Evolutionary conservation across 2,329 filamentous ascomycete species (phyloP), one percentile per base, ranked within the genome.

Genomic region (Arthrobotrys musiformis): DNA sequence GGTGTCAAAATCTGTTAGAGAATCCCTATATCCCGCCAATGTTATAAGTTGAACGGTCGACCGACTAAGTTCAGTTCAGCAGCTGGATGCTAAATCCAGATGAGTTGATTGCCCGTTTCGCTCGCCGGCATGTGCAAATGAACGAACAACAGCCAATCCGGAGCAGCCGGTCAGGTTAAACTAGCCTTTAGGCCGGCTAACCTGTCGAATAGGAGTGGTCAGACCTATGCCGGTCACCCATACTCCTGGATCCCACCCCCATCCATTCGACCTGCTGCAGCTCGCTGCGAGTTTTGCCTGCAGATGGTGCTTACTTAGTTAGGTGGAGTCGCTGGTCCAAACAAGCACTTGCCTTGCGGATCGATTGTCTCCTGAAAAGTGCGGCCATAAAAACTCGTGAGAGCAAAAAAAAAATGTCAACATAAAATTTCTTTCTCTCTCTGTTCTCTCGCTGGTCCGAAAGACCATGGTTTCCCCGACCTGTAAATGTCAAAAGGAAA

Each of bases 11-110:
- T 40, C 40, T 63, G 54, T 56, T 61, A 52, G 42, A 50, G 54
- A n/a, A 48, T 69, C 26, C 66, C 50, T 52, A 56, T 70, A 50
- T 40, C 54, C 42, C 33, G 70, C 50, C 62, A 22, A 30, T 62
- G 61, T 35, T 56, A 63, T 54, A 40, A 37, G 44, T 37, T 63
- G 56, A 54, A 67, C 50, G 24, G 46, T 33, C 46, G 56, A 58
- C 50, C 40, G 72, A 44, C 60, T 64, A 70, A 37, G 48, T 56
- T 58, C 40, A 69, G 64, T 76, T 63, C 48, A 76, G 72, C 54
- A 76, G 63, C 66, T 76, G 64, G 46, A 76, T 76, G 72, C 72
- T 58, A 63, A 63, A 60, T 64, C 52, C 44, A 74, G 70, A 61
- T 54, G 52, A 48, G 70, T 56, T 37, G 46, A 76, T 76, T 76